These are phyloP conservation scores for Jatropha curcas DNA, from an alignment of 345 rosid genomes.

Conservation along the genomic window DNA sequence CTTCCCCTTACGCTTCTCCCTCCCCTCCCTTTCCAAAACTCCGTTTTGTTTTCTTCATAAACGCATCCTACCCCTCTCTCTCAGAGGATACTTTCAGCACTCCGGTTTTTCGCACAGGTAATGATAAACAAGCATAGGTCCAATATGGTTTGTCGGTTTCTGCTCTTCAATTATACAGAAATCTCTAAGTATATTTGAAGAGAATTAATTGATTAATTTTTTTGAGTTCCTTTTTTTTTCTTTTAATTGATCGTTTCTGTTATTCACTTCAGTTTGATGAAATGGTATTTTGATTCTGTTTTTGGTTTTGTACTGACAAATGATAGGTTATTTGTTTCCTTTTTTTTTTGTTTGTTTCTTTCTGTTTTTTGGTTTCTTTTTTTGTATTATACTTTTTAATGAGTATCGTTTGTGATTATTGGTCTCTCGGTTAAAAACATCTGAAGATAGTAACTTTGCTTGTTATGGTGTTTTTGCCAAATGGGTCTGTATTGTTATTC, in stretches of 20 bases:
- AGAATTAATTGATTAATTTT: not conserved
- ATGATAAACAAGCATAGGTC: not conserved
- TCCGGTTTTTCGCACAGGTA: not conserved
- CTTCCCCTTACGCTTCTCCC: constrained; percentile 45
- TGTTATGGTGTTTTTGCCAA: constrained; percentile 11
- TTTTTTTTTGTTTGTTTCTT: no score
- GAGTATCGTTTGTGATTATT: constrained; percentile 6
- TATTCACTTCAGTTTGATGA: not conserved
- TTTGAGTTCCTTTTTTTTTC: not conserved
- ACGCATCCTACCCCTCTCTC: not conserved
- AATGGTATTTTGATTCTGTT: constrained; percentile 4
- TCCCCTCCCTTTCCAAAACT: not conserved
- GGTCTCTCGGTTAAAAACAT: not conserved
- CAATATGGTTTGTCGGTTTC: not conserved
- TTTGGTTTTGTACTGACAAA: not conserved
- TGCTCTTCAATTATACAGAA: not conserved
- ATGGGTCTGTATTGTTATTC: not conserved
- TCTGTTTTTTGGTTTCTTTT: not conserved
- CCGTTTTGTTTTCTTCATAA: not conserved
- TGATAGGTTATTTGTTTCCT: not conserved
- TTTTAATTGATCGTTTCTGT: not conserved
- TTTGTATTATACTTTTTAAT: not conserved
- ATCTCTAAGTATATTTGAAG: no score
- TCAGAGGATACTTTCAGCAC: not conserved
- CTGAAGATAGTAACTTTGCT: not conserved